These are phyloP conservation scores for Magnolia sinica DNA, from an alignment of 164 flowering plant genomes.

Conservation along the genomic window DNA sequence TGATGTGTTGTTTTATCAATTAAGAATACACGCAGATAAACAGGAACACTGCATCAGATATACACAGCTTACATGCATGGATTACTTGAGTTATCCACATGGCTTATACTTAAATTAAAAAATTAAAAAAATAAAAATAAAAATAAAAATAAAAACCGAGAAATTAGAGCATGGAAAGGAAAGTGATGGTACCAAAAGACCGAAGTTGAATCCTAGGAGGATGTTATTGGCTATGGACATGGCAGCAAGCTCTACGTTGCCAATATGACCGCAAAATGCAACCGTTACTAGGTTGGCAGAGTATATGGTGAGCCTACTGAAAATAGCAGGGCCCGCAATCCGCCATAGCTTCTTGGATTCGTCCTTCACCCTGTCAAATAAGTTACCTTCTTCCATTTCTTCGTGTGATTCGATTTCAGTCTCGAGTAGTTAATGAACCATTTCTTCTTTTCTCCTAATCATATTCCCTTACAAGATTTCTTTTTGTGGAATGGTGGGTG, in stretches of 20 bases:
- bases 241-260: slow-evolving; percentile 62
- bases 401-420: not conserved
- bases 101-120: too few relatives aligned
- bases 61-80: too few relatives aligned
- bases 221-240: slow-evolving; percentile 53
- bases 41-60: too few relatives aligned
- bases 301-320: not conserved
- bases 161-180: not conserved
- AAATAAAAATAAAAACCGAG: too few relatives aligned
- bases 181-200: slow-evolving; percentile 31
- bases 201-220: slow-evolving; percentile 51
- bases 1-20: not conserved
- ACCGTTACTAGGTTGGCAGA: slow-evolving; percentile 51
- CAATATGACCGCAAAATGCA: slow-evolving; percentile 64
- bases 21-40: too few relatives aligned
- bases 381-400: not conserved
- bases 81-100: too few relatives aligned
- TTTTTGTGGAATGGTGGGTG: too few relatives aligned
- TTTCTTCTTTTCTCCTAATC: too few relatives aligned
- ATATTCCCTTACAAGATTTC: too few relatives aligned
- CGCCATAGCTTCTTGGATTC: slow-evolving; percentile 1
- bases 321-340: not conserved
- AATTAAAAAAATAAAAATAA: too few relatives aligned
- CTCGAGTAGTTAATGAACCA: not conserved
- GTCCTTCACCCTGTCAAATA: not conserved